These are phyloP conservation scores for Kalanchoe fedtschenkoi DNA, from an alignment of 164 flowering plant species.

Conservation along the genomic window DNA sequence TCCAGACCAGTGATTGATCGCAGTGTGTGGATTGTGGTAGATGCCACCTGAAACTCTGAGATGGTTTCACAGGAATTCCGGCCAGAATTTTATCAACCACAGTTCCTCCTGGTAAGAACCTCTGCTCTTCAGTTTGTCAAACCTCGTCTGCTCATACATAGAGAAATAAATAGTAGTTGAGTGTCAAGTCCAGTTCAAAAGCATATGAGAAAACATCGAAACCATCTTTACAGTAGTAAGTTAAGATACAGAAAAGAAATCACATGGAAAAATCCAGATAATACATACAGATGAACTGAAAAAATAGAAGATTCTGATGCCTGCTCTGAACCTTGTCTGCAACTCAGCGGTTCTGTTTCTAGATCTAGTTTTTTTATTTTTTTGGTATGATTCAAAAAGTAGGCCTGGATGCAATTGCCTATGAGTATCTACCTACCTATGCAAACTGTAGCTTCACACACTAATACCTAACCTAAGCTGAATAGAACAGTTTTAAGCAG, in stretches of 20 bases:
- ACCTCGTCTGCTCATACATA: background rate
- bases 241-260: background rate
- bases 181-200: background rate
- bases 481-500: background rate
- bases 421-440: background rate
- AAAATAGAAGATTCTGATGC: background rate
- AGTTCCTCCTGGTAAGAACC: background rate
- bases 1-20: constrained; percentile 28
- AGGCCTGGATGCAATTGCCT: background rate
- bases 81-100: background rate
- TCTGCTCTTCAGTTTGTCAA: background rate
- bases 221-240: background rate
- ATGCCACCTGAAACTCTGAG: background rate
- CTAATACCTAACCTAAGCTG: too few relatives aligned
- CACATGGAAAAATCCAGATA: background rate
- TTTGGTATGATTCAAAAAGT: background rate
- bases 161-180: background rate
- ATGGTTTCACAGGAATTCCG: background rate
- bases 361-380: background rate
- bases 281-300: background rate
- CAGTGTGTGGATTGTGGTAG: background rate
- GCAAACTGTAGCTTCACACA: too few relatives aligned
- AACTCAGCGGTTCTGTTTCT: background rate
- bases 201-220: background rate
- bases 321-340: background rate